These are phyloP conservation scores for Aspergillus aculeatus DNA, from an alignment of 2,329 filamentous ascomycete species.

Conservation along the genomic window DNA sequence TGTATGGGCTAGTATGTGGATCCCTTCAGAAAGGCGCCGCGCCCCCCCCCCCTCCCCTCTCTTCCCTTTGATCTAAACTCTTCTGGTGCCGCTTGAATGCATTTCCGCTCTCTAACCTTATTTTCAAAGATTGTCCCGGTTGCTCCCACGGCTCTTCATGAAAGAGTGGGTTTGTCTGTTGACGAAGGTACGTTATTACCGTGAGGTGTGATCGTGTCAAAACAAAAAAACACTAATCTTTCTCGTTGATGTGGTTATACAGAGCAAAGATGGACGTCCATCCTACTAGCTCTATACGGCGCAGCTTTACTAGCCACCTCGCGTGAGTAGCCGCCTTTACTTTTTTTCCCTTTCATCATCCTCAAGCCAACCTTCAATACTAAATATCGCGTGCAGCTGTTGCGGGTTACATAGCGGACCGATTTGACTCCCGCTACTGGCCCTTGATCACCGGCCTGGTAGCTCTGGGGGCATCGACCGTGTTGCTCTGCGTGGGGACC, in stretches of 20 bases:
- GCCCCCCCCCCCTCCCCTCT: no score
- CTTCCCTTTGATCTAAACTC: not conserved
- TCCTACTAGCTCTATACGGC: constrained; percentile 70
- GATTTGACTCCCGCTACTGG: constrained; percentile 59
- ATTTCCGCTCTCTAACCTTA: constrained; percentile 4
- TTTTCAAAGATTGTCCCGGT: constrained; percentile 61
- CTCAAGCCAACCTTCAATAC: not conserved
- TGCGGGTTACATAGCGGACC: constrained; percentile 54
- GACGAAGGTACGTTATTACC: constrained; percentile 18
- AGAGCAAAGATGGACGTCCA: constrained; percentile 69
- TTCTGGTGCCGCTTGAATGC: not conserved
- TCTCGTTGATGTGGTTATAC: not conserved
- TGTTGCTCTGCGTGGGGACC: constrained; percentile 65
- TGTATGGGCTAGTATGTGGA: constrained; percentile 38
- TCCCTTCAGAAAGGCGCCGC: not conserved
- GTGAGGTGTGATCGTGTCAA: no score
- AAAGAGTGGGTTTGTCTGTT: constrained; percentile 47
- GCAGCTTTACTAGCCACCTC: constrained; percentile 62
- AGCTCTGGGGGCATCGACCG: constrained; percentile 62
- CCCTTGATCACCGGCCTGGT: constrained; percentile 65
- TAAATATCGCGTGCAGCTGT: constrained; percentile 33
- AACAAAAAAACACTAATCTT: not conserved
- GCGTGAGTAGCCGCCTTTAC: constrained; percentile 33
- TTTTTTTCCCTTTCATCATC: not conserved
- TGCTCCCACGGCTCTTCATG: constrained; percentile 64